Percentiles rank a stretch among this genome's conserved stretches.
phyloP scores from a whole-genome alignment of 139 green algal species.

The Chlorella sp. region DNA sequence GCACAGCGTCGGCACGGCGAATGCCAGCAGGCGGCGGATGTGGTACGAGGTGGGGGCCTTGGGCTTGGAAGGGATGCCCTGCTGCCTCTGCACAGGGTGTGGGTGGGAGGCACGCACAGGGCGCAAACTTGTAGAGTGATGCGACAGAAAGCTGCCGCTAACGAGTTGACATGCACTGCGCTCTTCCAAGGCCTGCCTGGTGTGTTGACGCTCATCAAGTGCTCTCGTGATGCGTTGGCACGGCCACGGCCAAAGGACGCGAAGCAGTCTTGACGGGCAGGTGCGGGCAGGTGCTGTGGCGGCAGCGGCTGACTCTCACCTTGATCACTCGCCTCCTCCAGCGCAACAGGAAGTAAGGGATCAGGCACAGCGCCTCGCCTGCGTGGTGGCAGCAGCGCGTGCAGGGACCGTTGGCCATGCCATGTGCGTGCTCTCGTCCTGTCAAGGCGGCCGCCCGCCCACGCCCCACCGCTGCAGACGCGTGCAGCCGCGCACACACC shows the following conservation, averaged over 20 bases:
- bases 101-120: background rate
- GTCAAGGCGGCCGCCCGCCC: too few species aligned
- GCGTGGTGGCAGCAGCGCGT: slow-evolving; percentile 21
- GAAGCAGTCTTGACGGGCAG: too few species aligned
- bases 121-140: too few species aligned
- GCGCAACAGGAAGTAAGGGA: slow-evolving; percentile 55
- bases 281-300: too few species aligned
- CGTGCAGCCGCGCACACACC: slow-evolving; percentile 63
- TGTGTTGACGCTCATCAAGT: too few species aligned
- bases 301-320: too few species aligned
- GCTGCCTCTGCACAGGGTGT: background rate
- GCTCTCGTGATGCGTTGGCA: too few species aligned
- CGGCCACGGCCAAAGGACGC: too few species aligned
- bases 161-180: too few species aligned
- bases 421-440: background rate
- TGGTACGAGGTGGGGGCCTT: slow-evolving; percentile 6
- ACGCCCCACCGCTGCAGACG: too few species aligned
- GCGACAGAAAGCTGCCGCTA: too few species aligned
- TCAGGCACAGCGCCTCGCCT: slow-evolving; percentile 55
- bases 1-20: slow-evolving; percentile 68
- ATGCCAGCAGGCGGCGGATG: slow-evolving; percentile 36
- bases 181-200: too few species aligned
- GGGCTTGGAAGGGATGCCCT: background rate
- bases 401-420: slow-evolving; percentile 8
- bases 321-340: slow-evolving; percentile 20